Base-by-base conservation (phyloP, 2,329 filamentous ascomycete species). In the Fusarium verticillioides region DNA sequence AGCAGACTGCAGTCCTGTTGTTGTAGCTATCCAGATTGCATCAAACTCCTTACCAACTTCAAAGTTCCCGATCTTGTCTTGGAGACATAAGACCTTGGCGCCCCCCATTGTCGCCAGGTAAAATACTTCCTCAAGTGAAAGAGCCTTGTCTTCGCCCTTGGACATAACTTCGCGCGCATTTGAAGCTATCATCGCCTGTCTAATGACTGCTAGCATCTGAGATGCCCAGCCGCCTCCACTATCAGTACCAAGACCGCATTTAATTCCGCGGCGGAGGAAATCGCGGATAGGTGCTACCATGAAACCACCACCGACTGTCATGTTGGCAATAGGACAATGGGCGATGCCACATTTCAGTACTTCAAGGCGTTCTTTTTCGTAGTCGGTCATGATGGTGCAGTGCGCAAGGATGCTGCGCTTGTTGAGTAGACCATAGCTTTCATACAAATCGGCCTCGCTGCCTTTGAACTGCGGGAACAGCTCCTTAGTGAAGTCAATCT, bases 151-250 rank as follows among this genome's bases (percentile, higher is more conserved):
- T 6, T 56, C n/a, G 1, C 66, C 66, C 0, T 42, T 4, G 1
- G 66, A 69, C 7, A 69, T 21, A 0, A 69, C 64, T 0, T 69
- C 66, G 1, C 43, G 28, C 4, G 66, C 64, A 15, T 69, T 69
- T 1, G 66, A 69, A 2, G 66, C 64, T 28, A 69, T 69, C 57
- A 69, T 56, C 4, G 64, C 64, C 39, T 69, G 66, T 15, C 66
- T 43, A 11, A 69, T 69, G 16, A 69, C 66, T 12, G 57, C 15
- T 9, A 69, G 3, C 57, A 69, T 69, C 4, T 68, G 65, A 4
- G 66, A 69, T 13, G 66, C 66, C 66, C 66, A 69, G 16, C 66
- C 66, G 0, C 66, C 66, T 9, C 66, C 66, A 7, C 66, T 69
- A 2, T 69, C 66, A 0, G 66, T 69, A 11, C 66, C 66, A 8